Base-by-base conservation (phyloP, 495 filamentous ascomycete species). In the Hypomontagnella monticulosa region DNA sequence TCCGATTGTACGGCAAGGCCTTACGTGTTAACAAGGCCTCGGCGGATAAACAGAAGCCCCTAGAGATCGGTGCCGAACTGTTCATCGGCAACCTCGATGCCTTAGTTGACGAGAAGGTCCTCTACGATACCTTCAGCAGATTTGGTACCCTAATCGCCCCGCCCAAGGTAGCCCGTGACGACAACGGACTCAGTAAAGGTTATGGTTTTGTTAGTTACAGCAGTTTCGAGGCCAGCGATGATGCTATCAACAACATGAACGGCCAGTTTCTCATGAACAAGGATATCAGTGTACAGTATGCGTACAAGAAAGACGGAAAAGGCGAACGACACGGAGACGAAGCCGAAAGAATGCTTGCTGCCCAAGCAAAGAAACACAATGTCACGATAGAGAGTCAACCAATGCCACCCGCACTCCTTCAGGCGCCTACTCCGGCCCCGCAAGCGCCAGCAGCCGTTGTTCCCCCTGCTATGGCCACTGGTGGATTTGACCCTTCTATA, bases 301-400 rank as follows among this genome's bases (percentile, higher is more conserved):
- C 95, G 38, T 99, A 97, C 83, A 99, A 99, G 84, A 98, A 98
- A 77, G 96, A 99, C 71, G 95, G 96, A 41, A 97, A 97, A 78
- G 93, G 94, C 61, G 95, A 98, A 79, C 84, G 96, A 23, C 95
- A 99, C 73, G 95, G 95, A 59, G 95, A 99, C 71, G 83, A 93
- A 71, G 95, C 96, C 32, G 95, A 99, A 78, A 85, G 95, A 66
- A 93, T 90, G 85, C 83, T 99, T 49, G 96, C 95, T 42, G 88
- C 90, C 38, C 92, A 97, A 74, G 95, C 93, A 51, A 92, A 93
- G 73, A 93, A 93, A 74, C 92, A 98, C 78, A 97, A 97, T 69
- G 91, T 99, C 53, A 83, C 87, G 15, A 90, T 88, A 37, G 87
- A 89, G 52, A 80, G 83, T 4, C 90, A 85, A 19, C 78, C 81